Conservation (phyloP, 768 basidiomycete species). For the Boletellus ananas region DNA sequence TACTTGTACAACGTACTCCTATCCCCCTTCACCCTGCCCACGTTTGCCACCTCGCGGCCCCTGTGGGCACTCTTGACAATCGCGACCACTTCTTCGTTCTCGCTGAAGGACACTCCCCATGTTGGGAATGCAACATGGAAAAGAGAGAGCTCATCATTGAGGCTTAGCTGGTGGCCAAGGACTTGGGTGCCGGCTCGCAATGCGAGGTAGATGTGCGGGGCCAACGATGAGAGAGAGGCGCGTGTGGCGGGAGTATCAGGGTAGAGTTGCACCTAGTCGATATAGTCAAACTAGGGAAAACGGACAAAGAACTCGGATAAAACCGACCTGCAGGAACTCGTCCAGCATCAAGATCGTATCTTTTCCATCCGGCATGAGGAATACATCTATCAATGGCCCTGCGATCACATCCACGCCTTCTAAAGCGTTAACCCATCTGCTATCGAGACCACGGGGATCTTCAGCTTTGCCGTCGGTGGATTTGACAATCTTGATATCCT, state of each 20-base stretch:
- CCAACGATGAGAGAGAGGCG: constrained; percentile 41
- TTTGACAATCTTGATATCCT: constrained; percentile 39
- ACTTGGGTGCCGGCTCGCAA: constrained; percentile 49
- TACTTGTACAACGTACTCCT: constrained; percentile 93
- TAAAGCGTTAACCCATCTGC: constrained; percentile 35
- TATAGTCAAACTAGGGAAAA: neutral
- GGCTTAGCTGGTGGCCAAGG: constrained; percentile 52
- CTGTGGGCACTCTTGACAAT: constrained; percentile 44
- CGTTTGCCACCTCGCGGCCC: constrained; percentile 58
- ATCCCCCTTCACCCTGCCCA: constrained; percentile 84
- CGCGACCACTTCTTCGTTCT: constrained; percentile 53
- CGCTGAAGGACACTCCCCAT: constrained; percentile 60
- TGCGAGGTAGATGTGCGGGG: constrained; percentile 52
- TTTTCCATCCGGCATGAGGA: constrained; percentile 42
- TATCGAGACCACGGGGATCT: constrained; percentile 1
- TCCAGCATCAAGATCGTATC: constrained; percentile 67
- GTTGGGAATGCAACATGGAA: constrained; percentile 53
- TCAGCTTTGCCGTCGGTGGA: constrained; percentile 6
- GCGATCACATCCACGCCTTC: constrained; percentile 60
- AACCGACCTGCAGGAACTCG: constrained; percentile 66
- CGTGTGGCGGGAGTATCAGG: constrained; percentile 52
- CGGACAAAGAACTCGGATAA: neutral
- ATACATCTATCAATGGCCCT: constrained; percentile 58
- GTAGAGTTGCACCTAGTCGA: constrained; percentile 56
- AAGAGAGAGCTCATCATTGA: constrained; percentile 41